A percentile compares a stretch with the other conserved stretches of the same genome.
Conservation (phyloP, 139 green algal genomes). For the Coelastrella sp. region DNA sequence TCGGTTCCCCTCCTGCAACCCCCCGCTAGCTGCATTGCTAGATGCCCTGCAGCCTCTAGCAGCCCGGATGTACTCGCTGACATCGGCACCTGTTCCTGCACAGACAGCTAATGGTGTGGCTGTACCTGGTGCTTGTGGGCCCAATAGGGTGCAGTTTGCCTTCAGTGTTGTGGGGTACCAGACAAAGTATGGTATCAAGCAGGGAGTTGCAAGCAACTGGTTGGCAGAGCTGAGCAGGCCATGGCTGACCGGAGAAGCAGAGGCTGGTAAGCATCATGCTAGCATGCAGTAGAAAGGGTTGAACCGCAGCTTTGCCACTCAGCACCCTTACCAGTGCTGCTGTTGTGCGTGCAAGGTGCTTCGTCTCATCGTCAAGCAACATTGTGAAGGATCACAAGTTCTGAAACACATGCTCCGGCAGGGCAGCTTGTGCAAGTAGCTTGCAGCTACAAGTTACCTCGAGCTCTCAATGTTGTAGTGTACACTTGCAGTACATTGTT, state of each 20-base stretch:
- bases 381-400: too few species aligned
- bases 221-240: slow-evolving; percentile 69
- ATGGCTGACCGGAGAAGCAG: slow-evolving; percentile 4
- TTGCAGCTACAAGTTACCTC: too few species aligned
- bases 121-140: slow-evolving; percentile 13
- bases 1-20: slow-evolving; percentile 81
- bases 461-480: too few species aligned
- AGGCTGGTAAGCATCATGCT: too few species aligned
- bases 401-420: too few species aligned
- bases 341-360: not conserved
- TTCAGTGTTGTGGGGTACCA: slow-evolving; percentile 84
- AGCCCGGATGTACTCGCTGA: slow-evolving; percentile 92
- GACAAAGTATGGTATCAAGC: slow-evolving; percentile 60
- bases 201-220: slow-evolving; percentile 89
- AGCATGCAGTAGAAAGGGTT: not conserved
- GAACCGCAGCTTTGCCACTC: not conserved
- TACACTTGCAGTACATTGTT: too few species aligned
- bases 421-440: too few species aligned
- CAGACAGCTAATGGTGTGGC: slow-evolving; percentile 70
- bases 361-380: too few species aligned
- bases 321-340: not conserved
- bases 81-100: slow-evolving; percentile 52
- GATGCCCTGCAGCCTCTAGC: slow-evolving; percentile 84
- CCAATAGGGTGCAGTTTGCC: slow-evolving; percentile 69
- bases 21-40: slow-evolving; percentile 84